Conservation (phyloP, 2,329 filamentous ascomycete species). For the Grosmannia penicillata region DNA sequence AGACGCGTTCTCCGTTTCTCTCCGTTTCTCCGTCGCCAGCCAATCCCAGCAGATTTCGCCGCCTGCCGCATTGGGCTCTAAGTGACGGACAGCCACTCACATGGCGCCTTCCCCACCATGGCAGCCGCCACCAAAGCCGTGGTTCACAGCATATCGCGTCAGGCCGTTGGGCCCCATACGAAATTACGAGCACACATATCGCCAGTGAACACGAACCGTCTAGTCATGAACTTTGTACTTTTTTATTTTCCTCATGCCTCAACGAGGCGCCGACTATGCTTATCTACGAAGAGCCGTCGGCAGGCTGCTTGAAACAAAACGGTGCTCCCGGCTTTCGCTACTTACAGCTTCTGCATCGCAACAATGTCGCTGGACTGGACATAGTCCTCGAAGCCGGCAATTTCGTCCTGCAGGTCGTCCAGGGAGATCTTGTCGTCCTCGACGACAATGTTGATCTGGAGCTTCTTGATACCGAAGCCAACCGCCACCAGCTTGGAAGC, state of each 20-base stretch:
- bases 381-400: conserved; percentile 74
- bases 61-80: background rate
- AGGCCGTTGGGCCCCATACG: no score
- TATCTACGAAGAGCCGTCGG: background rate
- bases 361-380: conserved; percentile 84
- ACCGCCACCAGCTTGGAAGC: conserved; percentile 76
- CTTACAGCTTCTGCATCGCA: conserved; percentile 87
- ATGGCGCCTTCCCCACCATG: no score
- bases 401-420: conserved; percentile 75
- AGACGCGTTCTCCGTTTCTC: no score
- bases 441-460: conserved; percentile 95
- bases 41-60: background rate
- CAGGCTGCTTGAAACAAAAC: background rate
- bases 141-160: no score
- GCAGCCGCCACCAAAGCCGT: no score
- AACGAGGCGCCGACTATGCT: background rate
- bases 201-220: no score
- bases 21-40: no score
- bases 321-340: conserved; percentile 7
- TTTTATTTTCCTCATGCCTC: background rate
- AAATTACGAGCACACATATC: no score
- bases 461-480: conserved; percentile 97
- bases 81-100: no score
- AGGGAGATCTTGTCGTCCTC: conserved; percentile 94
- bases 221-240: no score